Evolutionary conservation across 805 yeast genomes (phyloP).

Genomic region (Wickerhamiella hasegawae): DNA sequence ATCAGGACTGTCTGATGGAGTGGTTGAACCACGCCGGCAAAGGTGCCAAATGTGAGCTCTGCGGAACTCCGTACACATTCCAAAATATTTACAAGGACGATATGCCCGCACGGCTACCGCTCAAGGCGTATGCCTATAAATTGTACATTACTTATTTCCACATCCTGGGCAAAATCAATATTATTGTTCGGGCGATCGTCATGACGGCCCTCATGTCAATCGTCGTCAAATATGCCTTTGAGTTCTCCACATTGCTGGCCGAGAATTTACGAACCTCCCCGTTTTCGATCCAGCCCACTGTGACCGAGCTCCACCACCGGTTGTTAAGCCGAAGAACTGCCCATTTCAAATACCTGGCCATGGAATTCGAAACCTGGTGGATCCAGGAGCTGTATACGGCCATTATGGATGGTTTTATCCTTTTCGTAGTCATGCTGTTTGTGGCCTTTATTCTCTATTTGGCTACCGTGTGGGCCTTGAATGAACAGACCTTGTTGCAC

Average conservation of each 20-base stretch:
- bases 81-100: constrained; percentile 45
- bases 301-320: neutral
- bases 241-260: neutral
- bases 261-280: neutral
- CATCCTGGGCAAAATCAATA: constrained; percentile 7
- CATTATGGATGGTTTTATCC: constrained; percentile 6
- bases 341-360: neutral
- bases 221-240: constrained; percentile 2
- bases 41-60: constrained; percentile 67
- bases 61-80: constrained; percentile 60
- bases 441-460: constrained; percentile 5
- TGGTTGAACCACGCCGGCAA: constrained; percentile 66
- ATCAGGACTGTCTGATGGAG: constrained; percentile 77
- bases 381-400: constrained; percentile 4
- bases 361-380: neutral
- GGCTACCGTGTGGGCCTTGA: constrained; percentile 7
- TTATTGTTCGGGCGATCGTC: constrained; percentile 11
- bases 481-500: constrained; percentile 8
- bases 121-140: constrained; percentile 19
- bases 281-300: neutral
- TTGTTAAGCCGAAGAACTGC: neutral
- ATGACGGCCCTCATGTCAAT: constrained; percentile 9
- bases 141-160: neutral
- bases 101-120: constrained; percentile 52
- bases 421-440: constrained; percentile 1